phyloP scores from a whole-genome alignment of 208 protist genomes.

The Wallacemonas sp. region DNA sequence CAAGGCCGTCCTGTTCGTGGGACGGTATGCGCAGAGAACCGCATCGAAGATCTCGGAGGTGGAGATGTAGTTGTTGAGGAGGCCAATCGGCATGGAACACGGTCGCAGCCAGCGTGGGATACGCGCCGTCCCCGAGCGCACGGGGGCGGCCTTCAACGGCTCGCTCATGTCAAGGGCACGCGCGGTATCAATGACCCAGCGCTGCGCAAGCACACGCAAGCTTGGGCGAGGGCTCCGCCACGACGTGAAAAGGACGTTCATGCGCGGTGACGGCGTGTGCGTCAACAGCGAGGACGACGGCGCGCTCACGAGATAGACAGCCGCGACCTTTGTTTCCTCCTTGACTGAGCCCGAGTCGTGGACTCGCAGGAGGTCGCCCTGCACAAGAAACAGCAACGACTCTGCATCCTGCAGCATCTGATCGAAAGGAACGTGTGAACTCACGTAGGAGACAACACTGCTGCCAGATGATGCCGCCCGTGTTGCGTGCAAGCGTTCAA shows the following conservation, averaged over 20 bases:
- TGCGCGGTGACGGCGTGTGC: too few species aligned
- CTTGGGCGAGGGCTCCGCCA: not conserved
- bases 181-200: constrained; percentile 6
- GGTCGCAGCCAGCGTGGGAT: not conserved
- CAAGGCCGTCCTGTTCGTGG: too few species aligned
- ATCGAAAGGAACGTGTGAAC: not conserved
- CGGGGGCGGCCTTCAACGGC: too few species aligned
- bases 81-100: not conserved
- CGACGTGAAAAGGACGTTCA: not conserved
- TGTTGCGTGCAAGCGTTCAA: not conserved
- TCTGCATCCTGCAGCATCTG: constrained; percentile 6
- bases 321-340: not conserved
- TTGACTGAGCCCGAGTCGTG: not conserved
- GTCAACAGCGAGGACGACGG: not conserved
- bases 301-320: too few species aligned
- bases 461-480: not conserved
- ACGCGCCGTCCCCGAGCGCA: too few species aligned
- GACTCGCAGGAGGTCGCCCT: not conserved
- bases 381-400: not conserved
- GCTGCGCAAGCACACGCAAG: not conserved
- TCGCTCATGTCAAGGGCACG: not conserved
- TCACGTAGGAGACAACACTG: not conserved
- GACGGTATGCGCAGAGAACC: too few species aligned
- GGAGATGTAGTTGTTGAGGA: not conserved
- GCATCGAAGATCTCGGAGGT: too few species aligned